Conservation (phyloP, 139 green algal species). For the Chlamydomonas schloesseri region DNA sequence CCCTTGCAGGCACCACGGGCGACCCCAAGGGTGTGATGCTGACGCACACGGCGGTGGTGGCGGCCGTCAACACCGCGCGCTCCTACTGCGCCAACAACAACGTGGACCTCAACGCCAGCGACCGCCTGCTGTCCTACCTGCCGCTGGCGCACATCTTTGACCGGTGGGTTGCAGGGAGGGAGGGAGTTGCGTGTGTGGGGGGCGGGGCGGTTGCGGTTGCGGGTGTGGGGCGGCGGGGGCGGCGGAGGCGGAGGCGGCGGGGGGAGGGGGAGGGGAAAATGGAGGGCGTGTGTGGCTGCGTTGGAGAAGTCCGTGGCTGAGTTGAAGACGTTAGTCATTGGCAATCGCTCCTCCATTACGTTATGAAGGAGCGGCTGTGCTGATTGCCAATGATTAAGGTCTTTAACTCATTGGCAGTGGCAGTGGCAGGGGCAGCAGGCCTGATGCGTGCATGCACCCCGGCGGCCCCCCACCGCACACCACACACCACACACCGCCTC, state of each 20-base stretch:
- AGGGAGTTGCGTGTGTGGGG: not conserved
- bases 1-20: constrained; percentile 61
- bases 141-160: constrained; percentile 93
- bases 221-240: not conserved
- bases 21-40: constrained; percentile 89
- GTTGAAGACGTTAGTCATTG: too few species aligned
- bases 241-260: not conserved
- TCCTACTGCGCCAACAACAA: constrained; percentile 47
- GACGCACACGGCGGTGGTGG: constrained; percentile 76
- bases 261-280: too few species aligned
- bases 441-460: too few species aligned
- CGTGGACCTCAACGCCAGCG: constrained; percentile 48
- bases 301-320: too few species aligned
- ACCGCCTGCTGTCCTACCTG: constrained; percentile 84
- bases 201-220: not conserved
- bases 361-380: too few species aligned
- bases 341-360: too few species aligned
- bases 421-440: too few species aligned
- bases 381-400: too few species aligned
- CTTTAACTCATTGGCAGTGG: too few species aligned
- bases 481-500: too few species aligned
- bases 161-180: constrained; percentile 48
- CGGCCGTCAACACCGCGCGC: constrained; percentile 56
- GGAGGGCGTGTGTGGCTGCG: too few species aligned
- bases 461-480: too few species aligned